Evolutionary conservation across 2,329 filamentous ascomycete genomes (phyloP).

Genomic region (Colletotrichum sublineola): DNA sequence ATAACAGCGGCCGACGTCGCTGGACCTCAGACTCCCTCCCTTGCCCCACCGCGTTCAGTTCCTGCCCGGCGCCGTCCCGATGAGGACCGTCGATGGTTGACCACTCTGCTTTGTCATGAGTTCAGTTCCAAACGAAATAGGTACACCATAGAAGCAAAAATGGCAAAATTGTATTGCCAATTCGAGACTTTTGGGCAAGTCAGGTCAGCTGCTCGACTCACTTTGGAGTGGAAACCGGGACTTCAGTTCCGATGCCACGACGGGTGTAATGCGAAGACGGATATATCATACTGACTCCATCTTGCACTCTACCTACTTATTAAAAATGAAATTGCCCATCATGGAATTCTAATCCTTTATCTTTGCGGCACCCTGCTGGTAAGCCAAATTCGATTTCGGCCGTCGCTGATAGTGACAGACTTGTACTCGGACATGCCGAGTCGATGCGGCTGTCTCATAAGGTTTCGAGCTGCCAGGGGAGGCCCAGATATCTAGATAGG

Average conservation of each 20-base stretch:
- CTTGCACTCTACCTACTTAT: neutral
- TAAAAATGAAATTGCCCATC: neutral
- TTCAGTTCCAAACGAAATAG: too few relatives aligned
- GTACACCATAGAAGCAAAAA: too few relatives aligned
- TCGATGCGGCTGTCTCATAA: neutral
- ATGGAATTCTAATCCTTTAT: neutral
- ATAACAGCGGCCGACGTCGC: conserved; percentile 7
- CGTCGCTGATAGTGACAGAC: too few relatives aligned
- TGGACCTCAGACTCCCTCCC: neutral
- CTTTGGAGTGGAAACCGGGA: neutral
- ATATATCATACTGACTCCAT: rapidly evolving
- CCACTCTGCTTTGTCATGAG: too few relatives aligned
- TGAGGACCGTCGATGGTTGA: too few relatives aligned
- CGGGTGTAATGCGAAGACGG: neutral
- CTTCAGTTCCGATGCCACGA: neutral
- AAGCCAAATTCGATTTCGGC: too few relatives aligned
- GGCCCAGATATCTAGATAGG: neutral
- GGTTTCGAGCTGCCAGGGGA: neutral
- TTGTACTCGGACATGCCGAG: neutral
- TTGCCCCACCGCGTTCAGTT: too few relatives aligned
- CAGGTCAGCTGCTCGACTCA: neutral
- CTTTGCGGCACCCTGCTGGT: neutral
- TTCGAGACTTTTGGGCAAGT: neutral
- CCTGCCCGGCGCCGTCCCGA: too few relatives aligned
- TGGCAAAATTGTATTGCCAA: neutral